Base-by-base conservation (phyloP, 164 flowering plant genomes). In the Nymphaea colorata region DNA sequence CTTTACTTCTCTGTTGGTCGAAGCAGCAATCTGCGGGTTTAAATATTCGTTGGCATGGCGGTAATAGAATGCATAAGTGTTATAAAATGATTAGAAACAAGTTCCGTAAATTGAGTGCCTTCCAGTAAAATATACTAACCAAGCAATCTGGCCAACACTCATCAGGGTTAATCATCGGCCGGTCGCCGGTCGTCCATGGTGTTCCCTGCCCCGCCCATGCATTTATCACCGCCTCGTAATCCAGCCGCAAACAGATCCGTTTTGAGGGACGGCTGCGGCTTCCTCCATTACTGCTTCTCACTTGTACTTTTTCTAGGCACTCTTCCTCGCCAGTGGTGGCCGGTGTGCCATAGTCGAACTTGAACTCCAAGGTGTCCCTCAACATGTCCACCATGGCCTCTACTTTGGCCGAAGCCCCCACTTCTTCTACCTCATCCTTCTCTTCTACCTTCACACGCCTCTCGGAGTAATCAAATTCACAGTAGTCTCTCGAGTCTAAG, bases 171-270 rank as follows among this genome's bases (percentile, higher is more conserved):
- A 87, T 4, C 3, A 79, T 79, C 0, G 95, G 95, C 41, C 89
- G 82, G 5, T 76, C 78, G 0, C 93, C 90, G 36, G 72, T 75
- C 1, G 85, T 81, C 98, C 98, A 93, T 17, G 98, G 96, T 14
- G 84, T 83, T 10, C 57, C 57, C 8, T 51, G 57, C 5, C 85
- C 84, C 16, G 78, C 80, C 98, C 98, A 93, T 3, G 89, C 88
- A 4, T 77, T 41, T 42, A 88, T 82, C 2, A 93, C 85, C 4
- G 85, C 83, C 43, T 93, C 85, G 41, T 84, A 87, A 64, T 93
- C 81, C 8, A 93, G 79, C 66, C 75, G 81, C 78, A 93, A 74
- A 3, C 79, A 45, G 43, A 72, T 70, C 60, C 66, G 73, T 62
- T 65, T 81, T 62, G 14, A 10, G 14, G 12, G 14, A 2, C 57